These are phyloP conservation scores for Fraxinus platypoda DNA, from an alignment of 305 asterid species.

Conservation along the genomic window DNA sequence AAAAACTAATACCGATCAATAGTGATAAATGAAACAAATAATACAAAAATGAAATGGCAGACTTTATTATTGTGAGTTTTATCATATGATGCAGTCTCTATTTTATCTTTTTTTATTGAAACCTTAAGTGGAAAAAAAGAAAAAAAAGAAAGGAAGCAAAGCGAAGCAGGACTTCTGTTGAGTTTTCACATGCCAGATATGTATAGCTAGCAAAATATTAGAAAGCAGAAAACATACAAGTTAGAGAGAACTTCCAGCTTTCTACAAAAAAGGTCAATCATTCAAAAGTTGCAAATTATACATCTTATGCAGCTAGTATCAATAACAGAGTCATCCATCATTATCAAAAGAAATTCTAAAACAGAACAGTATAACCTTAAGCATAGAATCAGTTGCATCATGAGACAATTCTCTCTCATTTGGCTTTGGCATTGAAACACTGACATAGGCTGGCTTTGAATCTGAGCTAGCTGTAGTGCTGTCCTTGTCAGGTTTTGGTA, in stretches of 20 bases:
- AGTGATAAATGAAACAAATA: background rate
- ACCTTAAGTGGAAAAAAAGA: background rate
- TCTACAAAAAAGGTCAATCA: background rate
- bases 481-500: constrained; percentile 63
- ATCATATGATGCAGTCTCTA: background rate
- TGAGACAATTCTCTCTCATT: constrained; percentile 47
- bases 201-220: constrained; percentile 3
- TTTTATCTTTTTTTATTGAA: background rate
- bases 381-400: constrained; percentile 57
- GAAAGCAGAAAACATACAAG: background rate
- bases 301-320: background rate
- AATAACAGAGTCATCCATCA: constrained; percentile 7
- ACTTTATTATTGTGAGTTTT: background rate
- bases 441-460: constrained; percentile 77
- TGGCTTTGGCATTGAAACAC: constrained; percentile 60
- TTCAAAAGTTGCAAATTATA: background rate
- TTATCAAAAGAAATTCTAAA: constrained; percentile 6
- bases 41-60: background rate
- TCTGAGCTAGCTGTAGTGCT: constrained; percentile 37
- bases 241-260: background rate
- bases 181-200: background rate
- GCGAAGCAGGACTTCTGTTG: background rate
- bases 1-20: background rate
- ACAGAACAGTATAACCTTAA: constrained; percentile 56
- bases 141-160: background rate